These are phyloP conservation scores for Geotrichum aggregatum DNA, from an alignment of 1,139 yeast species.

Conservation along the genomic window DNA sequence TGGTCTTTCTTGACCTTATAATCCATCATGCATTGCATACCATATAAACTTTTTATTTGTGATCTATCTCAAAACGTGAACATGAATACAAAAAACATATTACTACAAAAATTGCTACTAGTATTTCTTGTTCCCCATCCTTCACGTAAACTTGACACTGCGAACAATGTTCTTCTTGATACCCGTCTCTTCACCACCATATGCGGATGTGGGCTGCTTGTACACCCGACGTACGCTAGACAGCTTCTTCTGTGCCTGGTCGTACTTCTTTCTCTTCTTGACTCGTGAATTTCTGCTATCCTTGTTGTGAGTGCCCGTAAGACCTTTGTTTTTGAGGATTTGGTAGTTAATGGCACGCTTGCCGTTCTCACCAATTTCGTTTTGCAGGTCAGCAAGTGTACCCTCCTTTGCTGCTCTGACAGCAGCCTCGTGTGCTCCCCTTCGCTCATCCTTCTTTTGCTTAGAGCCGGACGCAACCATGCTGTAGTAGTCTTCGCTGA, in stretches of 20 bases:
- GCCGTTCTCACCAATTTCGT: conserved; percentile 60
- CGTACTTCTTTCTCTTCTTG: conserved; percentile 96
- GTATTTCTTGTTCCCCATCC: too few species aligned
- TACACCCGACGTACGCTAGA: conserved; percentile 85
- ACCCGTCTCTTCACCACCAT: conserved; percentile 95
- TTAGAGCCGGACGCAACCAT: conserved; percentile 48
- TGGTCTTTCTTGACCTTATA: not conserved
- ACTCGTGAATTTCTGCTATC: conserved; percentile 94
- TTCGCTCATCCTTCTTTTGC: conserved; percentile 51
- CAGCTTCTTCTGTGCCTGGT: conserved; percentile 89
- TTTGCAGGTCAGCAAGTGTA: conserved; percentile 60
- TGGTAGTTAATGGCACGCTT: conserved; percentile 94
- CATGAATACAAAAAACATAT: not conserved
- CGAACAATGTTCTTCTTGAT: conserved; percentile 87
- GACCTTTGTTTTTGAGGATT: conserved; percentile 90
- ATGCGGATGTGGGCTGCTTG: conserved; percentile 73
- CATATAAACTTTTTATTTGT: too few species aligned
- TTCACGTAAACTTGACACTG: conserved; percentile 65
- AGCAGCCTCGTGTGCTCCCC: conserved; percentile 66
- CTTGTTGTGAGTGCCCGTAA: conserved; percentile 87
- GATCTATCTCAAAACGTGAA: not conserved
- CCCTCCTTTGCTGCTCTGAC: conserved; percentile 82
- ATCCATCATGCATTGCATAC: not conserved
- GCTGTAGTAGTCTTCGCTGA: conserved; percentile 47
- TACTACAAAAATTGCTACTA: not conserved